A percentile compares a stretch with the other conserved stretches of the same genome.
phyloP scores from a whole-genome alignment of 176 grass and related monocot genomes.

The Urochloa ruziziensis region DNA sequence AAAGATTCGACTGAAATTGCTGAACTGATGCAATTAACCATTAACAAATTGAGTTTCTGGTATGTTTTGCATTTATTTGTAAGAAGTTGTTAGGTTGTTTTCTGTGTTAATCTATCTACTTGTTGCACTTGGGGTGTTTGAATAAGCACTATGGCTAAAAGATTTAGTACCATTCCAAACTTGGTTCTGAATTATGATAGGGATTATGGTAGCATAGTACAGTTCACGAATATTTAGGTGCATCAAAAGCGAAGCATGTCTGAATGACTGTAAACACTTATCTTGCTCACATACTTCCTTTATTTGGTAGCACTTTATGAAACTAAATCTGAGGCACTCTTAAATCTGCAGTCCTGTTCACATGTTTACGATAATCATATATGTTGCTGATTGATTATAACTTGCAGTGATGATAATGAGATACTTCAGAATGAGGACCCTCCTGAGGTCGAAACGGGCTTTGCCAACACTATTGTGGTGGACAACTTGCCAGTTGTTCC shows the following conservation, averaged over 20 bases:
- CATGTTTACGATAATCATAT: neutral
- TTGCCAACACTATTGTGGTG: conserved; percentile 65
- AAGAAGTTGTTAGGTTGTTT: neutral
- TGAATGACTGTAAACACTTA: neutral
- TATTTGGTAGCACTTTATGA: neutral
- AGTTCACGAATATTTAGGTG: neutral
- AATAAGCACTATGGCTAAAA: neutral
- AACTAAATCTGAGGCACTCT: neutral
- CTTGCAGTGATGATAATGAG: conserved; percentile 75
- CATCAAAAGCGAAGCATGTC: neutral
- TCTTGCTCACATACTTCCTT: neutral
- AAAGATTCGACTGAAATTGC: neutral
- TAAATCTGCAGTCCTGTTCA: neutral
- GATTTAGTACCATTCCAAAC: neutral
- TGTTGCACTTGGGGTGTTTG: neutral
- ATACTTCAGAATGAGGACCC: conserved; percentile 58
- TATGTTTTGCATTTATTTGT: neutral
- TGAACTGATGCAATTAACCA: neutral
- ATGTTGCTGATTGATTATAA: neutral
- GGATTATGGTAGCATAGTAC: neutral
- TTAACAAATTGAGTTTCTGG: neutral
- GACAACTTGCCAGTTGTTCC: conserved; percentile 79
- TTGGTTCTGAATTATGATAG: neutral
- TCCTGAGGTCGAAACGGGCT: conserved; percentile 60
- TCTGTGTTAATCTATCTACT: neutral